A percentile compares a stretch with the other conserved stretches of the same genome.
These are phyloP conservation scores for Dictyostelium firmibasis DNA, from an alignment of 78 protist genomes.

Conservation along the genomic window DNA sequence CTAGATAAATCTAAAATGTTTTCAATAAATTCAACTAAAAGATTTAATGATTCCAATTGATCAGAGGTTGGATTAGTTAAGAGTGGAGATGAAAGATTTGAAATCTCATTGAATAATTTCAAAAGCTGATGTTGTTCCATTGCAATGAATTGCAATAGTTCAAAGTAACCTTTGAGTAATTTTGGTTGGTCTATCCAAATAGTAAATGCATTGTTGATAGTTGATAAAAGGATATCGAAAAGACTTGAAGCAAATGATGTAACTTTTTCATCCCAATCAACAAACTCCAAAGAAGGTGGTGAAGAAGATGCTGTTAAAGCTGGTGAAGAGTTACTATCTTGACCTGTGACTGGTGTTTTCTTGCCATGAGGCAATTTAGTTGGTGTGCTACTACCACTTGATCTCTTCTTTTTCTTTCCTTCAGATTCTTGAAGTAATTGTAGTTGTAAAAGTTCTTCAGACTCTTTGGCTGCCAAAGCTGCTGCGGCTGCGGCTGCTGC, in stretches of 20 bases:
- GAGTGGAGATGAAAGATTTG: not conserved
- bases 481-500: not conserved
- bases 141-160: slow-evolving; percentile 23
- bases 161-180: slow-evolving; percentile 47
- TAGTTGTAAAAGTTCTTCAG: not conserved
- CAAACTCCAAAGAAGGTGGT: not conserved
- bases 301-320: not conserved
- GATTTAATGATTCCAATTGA: slow-evolving; percentile 44
- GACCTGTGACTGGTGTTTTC: not conserved
- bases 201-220: not conserved
- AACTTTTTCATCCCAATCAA: slow-evolving; percentile 60
- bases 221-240: not conserved
- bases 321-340: not conserved
- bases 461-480: not conserved
- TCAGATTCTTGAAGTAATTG: slow-evolving; percentile 4
- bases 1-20: not conserved
- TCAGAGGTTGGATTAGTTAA: not conserved
- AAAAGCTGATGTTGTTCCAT: slow-evolving; percentile 49
- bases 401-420: slow-evolving; percentile 12
- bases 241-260: not conserved
- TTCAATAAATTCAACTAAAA: slow-evolving; percentile 30
- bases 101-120: not conserved
- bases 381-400: not conserved
- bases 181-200: slow-evolving; percentile 40
- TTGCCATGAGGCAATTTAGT: not conserved